phyloP scores from a whole-genome alignment of 331 rosid species.

The Erythrophleum ivorense region DNA sequence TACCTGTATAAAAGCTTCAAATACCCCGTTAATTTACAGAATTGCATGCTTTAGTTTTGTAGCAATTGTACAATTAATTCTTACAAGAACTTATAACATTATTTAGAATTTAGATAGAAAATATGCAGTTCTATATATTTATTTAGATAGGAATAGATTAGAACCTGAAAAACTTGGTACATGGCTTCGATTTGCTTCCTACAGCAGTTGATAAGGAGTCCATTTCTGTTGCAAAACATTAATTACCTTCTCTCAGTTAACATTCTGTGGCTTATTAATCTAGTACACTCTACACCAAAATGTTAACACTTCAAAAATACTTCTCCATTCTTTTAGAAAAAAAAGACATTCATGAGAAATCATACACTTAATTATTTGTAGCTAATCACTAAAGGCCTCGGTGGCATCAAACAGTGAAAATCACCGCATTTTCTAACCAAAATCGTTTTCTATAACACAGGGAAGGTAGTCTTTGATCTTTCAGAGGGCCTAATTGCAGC shows the following conservation, averaged over 20 bases:
- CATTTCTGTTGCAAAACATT: constrained; percentile 80
- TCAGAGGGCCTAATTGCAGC: background rate
- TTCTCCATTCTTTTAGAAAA: background rate
- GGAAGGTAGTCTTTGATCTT: background rate
- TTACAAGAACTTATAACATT: constrained; percentile 31
- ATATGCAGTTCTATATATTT: constrained; percentile 42
- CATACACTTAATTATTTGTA: background rate
- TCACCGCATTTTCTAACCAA: background rate
- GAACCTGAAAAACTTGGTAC: constrained; percentile 93
- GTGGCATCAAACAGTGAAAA: background rate
- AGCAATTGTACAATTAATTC: constrained; percentile 28
- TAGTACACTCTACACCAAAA: constrained; percentile 24
- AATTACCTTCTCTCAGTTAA: constrained; percentile 56
- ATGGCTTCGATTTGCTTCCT: constrained; percentile 94
- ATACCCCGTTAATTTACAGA: constrained; percentile 46
- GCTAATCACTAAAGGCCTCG: background rate
- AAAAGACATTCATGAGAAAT: background rate
- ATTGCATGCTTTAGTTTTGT: constrained; percentile 36
- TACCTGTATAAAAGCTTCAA: constrained; percentile 51
- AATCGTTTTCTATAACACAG: background rate
- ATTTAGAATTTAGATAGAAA: constrained; percentile 5
- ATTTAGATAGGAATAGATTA: constrained; percentile 62
- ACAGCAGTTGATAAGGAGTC: constrained; percentile 77
- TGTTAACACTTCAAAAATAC: background rate
- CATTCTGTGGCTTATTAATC: constrained; percentile 46